Percentiles rank a stretch among this genome's conserved stretches.
These are phyloP conservation scores for Leptomonas seymouri DNA, from an alignment of 208 protist genomes.

Conservation along the genomic window DNA sequence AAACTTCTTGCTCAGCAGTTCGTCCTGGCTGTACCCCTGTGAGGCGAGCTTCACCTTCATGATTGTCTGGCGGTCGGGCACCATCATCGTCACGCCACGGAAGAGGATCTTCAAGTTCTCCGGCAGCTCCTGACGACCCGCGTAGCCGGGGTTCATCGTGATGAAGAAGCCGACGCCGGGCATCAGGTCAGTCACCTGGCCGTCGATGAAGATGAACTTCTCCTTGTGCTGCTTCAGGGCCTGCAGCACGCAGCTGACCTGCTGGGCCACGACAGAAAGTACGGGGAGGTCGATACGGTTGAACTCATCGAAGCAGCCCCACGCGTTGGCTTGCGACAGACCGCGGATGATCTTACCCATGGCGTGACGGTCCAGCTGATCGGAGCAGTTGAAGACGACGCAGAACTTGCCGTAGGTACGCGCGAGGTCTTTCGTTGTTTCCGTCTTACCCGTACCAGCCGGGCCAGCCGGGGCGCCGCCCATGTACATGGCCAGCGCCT, in stretches of 20 bases:
- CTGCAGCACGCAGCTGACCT: slow-evolving; percentile 92
- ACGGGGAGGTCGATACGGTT: slow-evolving; percentile 95
- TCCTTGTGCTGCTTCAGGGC: slow-evolving; percentile 93
- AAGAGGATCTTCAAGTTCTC: slow-evolving; percentile 99
- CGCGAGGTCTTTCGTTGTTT: slow-evolving; percentile 96
- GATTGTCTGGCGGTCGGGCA: slow-evolving; percentile 98
- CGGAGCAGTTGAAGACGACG: slow-evolving; percentile 95
- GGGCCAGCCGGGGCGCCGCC: slow-evolving; percentile 96
- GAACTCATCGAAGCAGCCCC: slow-evolving; percentile 95
- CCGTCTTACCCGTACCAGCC: slow-evolving; percentile 97
- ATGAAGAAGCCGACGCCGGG: slow-evolving; percentile 97
- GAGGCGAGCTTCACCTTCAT: slow-evolving; percentile 96
- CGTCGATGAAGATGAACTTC: slow-evolving; percentile 94
- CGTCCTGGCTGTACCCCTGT: slow-evolving; percentile 93
- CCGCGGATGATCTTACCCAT: slow-evolving; percentile 96
- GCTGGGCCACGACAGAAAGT: slow-evolving; percentile 94
- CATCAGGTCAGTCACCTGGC: slow-evolving; percentile 91
- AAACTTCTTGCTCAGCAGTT: slow-evolving; percentile 95
- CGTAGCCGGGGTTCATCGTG: slow-evolving; percentile 99
- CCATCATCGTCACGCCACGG: slow-evolving; percentile 99
- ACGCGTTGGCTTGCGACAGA: slow-evolving; percentile 94
- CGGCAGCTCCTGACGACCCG: slow-evolving; percentile 97
- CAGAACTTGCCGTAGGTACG: slow-evolving; percentile 95
- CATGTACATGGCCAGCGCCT: slow-evolving; percentile 96
- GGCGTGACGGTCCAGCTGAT: slow-evolving; percentile 94